Percentiles rank a stretch among this genome's conserved stretches.
These are phyloP conservation scores for Piromyces sp. DNA, from an alignment of 192 early-diverging fungal genomes.

Conservation along the genomic window DNA sequence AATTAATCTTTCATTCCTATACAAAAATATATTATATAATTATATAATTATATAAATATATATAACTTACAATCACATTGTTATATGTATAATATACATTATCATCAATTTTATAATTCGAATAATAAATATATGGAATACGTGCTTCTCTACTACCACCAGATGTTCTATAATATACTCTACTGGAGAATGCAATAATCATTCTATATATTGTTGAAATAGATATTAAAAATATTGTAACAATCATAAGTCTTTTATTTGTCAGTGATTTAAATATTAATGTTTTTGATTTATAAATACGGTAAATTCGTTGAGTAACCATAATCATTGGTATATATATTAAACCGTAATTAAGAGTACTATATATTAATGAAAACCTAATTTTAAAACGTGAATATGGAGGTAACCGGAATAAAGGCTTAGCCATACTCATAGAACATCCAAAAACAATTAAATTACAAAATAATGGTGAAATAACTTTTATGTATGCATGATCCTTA, in stretches of 20 bases:
- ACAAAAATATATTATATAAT: no score
- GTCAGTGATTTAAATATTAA: not conserved
- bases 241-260: not conserved
- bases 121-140: no score
- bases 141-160: no score
- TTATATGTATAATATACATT: no score
- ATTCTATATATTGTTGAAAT: not conserved
- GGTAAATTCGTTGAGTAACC: not conserved
- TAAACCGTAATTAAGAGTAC: not conserved
- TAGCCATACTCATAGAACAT: not conserved
- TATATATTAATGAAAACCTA: not conserved
- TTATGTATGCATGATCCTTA: no score
- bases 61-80: no score
- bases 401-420: not conserved
- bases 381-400: not conserved
- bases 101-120: no score
- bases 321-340: not conserved
- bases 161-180: no score
- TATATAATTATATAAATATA: no score
- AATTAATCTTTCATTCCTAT: no score
- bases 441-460: not conserved
- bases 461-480: no score
- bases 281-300: not conserved
- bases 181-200: no score
- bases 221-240: not conserved